Evolutionary conservation across 805 yeast species (phyloP).

Genomic region (Candida golubevii): DNA sequence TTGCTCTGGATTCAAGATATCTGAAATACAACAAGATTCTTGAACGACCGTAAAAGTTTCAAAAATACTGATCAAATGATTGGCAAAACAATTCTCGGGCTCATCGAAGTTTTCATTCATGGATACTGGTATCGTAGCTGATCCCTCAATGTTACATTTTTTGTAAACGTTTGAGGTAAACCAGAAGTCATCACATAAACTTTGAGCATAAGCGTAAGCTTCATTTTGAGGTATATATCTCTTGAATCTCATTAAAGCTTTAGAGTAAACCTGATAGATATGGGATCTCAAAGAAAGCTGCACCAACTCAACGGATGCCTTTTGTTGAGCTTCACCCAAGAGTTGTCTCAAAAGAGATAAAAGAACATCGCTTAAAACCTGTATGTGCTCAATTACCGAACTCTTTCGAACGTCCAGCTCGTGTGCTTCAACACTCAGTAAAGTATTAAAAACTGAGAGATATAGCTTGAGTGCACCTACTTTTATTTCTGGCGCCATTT

Average conservation of each 20-base stretch:
- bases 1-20: constrained; percentile 14
- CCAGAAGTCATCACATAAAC: constrained; percentile 24
- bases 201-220: constrained; percentile 13
- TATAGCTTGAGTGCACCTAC: constrained; percentile 49
- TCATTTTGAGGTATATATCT: constrained; percentile 19
- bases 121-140: constrained; percentile 1
- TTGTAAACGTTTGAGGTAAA: constrained; percentile 13
- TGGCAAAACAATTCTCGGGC: constrained; percentile 16
- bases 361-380: constrained; percentile 10
- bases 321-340: neutral
- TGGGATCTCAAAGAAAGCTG: constrained; percentile 24
- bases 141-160: constrained; percentile 11
- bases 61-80: constrained; percentile 28
- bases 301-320: constrained; percentile 5
- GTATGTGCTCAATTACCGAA: constrained; percentile 28
- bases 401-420: constrained; percentile 32
- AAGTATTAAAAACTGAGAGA: constrained; percentile 48
- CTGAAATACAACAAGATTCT: constrained; percentile 19
- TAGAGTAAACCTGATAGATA: constrained; percentile 25
- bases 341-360: constrained; percentile 5
- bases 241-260: constrained; percentile 26
- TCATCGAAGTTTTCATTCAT: constrained; percentile 17
- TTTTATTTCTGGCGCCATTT: constrained; percentile 34
- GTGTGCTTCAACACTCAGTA: constrained; percentile 48
- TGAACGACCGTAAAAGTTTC: constrained; percentile 31